phyloP scores from a whole-genome alignment of 1,284 basidiomycete species.

The Waitea zeae region DNA sequence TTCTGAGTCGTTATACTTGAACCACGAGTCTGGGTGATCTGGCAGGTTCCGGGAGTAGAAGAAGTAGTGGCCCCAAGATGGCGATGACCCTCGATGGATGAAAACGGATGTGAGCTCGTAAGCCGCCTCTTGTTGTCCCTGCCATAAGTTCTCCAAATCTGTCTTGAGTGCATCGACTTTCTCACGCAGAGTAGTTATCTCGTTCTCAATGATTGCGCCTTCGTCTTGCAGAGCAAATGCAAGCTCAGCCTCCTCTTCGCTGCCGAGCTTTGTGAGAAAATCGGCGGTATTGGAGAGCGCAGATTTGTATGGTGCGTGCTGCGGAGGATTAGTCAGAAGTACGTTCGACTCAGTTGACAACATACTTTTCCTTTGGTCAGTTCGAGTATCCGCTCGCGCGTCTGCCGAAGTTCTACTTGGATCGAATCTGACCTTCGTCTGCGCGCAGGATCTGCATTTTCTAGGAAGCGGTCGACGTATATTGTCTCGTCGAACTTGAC shows the following conservation, averaged over 20 bases:
- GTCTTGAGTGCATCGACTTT: slow-evolving; percentile 40
- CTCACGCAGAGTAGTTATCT: slow-evolving; percentile 46
- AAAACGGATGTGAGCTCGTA: slow-evolving; percentile 94
- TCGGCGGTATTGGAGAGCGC: slow-evolving; percentile 33
- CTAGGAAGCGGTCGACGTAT: slow-evolving; percentile 85
- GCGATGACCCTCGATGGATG: slow-evolving; percentile 80
- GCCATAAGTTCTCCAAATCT: slow-evolving; percentile 69
- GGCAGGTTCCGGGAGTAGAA: slow-evolving; percentile 77
- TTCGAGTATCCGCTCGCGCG: slow-evolving; percentile 47
- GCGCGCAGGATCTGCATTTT: slow-evolving; percentile 54
- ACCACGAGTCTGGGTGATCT: slow-evolving; percentile 65
- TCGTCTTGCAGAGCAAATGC: slow-evolving; percentile 33
- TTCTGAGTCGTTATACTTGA: slow-evolving; percentile 88
- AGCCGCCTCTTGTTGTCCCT: slow-evolving; percentile 42
- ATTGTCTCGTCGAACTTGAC: slow-evolving; percentile 81
- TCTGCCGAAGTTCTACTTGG: slow-evolving; percentile 43
- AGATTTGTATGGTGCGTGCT: slow-evolving; percentile 41
- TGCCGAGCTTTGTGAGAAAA: slow-evolving; percentile 33
- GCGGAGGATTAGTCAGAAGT: slow-evolving; percentile 2
- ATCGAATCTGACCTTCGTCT: slow-evolving; percentile 52
- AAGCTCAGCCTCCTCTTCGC: slow-evolving; percentile 35
- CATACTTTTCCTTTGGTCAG: slow-evolving; percentile 55
- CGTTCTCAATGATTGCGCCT: slow-evolving; percentile 29
- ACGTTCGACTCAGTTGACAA: too few species aligned
- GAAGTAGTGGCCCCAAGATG: slow-evolving; percentile 79